These are phyloP conservation scores for Lunularia cruciata DNA, from an alignment of 225 moss, liverwort and hornwort genomes.

Conservation along the genomic window DNA sequence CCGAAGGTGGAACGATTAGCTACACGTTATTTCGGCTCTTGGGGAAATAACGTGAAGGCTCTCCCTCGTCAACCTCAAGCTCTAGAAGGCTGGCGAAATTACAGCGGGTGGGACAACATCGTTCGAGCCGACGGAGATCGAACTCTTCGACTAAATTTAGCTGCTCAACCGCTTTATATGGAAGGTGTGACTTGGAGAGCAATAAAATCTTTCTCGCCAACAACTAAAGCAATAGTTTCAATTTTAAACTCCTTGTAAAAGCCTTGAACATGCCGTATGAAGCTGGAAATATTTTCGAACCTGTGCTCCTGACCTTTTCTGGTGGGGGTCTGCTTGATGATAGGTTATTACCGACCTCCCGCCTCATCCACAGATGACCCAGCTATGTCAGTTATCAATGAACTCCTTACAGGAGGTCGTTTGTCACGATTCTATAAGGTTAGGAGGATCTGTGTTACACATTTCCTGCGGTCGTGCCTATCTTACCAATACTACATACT, in stretches of 20 bases:
- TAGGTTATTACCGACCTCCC: conserved; percentile 45
- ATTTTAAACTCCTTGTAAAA: too few relatives aligned
- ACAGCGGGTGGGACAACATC: conserved; percentile 35
- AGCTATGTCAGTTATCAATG: conserved; percentile 36
- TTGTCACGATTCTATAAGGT: conserved; percentile 45
- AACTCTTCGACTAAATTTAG: conserved; percentile 28
- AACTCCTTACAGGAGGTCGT: conserved; percentile 40
- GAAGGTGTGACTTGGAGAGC: conserved; percentile 39
- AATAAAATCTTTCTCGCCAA: too few relatives aligned
- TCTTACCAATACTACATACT: too few relatives aligned
- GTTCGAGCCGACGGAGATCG: conserved; percentile 30
- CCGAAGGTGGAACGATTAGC: conserved; percentile 36
- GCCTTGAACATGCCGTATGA: too few relatives aligned
- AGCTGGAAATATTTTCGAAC: neutral
- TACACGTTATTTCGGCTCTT: conserved; percentile 27
- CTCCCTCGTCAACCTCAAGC: neutral
- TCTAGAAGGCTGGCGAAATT: conserved; percentile 18
- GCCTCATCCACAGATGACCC: conserved; percentile 42
- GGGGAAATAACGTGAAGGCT: conserved; percentile 10
- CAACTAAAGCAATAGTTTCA: too few relatives aligned
- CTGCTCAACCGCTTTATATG: conserved; percentile 39
- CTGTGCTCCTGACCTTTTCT: neutral
- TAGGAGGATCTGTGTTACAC: neutral
- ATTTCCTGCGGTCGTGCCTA: too few relatives aligned
- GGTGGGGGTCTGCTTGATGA: neutral